Evolutionary conservation across 225 moss, liverwort and hornwort genomes (phyloP), one percentile per base, ranked within the genome.

Genomic region (Straminergon stramineum): DNA sequence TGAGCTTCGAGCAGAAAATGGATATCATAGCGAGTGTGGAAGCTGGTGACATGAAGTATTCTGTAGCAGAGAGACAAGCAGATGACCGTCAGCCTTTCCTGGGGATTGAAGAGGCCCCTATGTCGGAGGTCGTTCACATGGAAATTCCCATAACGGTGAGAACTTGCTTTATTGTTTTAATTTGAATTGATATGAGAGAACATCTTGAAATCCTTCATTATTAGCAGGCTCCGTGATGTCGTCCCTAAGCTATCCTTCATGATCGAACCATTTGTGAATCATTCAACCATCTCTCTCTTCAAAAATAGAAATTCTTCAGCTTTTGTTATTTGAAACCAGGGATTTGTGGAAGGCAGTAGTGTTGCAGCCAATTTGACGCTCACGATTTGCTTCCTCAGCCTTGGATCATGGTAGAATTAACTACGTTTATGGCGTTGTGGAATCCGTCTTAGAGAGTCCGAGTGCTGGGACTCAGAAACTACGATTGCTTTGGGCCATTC

Each of bases 1-100:
- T 96, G 76, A 98, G 93, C 88, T 96, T 96, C 39, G 98, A 98
- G 90, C 98, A 98, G 91, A 94, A 97, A 75, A 95, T 98, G 97
- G 98, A 98, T 60, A 89, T 98, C 52, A 93, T 98, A 85, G 97
- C 96, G 51, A 98, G 94, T 90, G 95, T 97, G 57, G 97, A 98
- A 90, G 91, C 92, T 64, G 98, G 96, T 58, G 94, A 98, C 80
- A 95, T 98, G 96, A 96, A 94, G 70, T 97, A 95, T 74, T 39
- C 95, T 89, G 96, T 97, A n/a, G 92, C 97, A 80, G 98, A 95
- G 91, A 90, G 96, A 82, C 97, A 96, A 85, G 93, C 93, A 60
- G 98, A 98, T 82, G 98, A 97, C 76, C 86, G 89, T 90, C 93
- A 92, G 85, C 83, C 96, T 45, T 98, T 96, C 87, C 74, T 96